Evolutionary conservation across 148 eudicot genomes (phyloP), one percentile per base, ranked within the genome.

Genomic region (Talinum fruticosum): DNA sequence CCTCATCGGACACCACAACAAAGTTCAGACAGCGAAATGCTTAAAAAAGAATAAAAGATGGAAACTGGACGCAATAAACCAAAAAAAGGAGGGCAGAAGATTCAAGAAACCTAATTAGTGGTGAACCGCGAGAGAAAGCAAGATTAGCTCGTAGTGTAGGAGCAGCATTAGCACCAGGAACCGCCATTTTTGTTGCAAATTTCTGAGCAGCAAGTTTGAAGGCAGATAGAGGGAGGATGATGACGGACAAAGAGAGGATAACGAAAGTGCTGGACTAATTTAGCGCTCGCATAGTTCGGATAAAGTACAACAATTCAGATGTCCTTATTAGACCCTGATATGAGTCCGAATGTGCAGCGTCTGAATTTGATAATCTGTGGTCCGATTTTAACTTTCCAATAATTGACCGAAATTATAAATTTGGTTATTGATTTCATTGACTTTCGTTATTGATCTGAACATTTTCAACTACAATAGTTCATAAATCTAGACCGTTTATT

Each of bases 51-150:
- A n/a, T 23, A 62, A 8, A 65, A 65, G 5, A 19, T 18, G 44
- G 14, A 35, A 67, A 66, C 14, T 35, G 47, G 38, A 33, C 34
- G 70, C 37, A 34, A 34, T 33, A 1, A 33, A 38, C 10, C 10
- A 28, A 37, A 75, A 15, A 59, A 2, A n/a, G 8, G 30, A 33
- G 34, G 26, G 38, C 33, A 19, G 54, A 57, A 67, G 66, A 53
- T 23, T 10, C 32, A 67, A 15, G 26, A 45, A 72, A 81, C 83
- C 73, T 66, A 35, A 70, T 6, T 6, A 34, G 59, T 37, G 49
- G 66, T 28, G 72, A 71, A 49, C 24, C 59, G 64, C 53, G 68
- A 7, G 53, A 10, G 30, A 49, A 41, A 49, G 73, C 1, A 10
- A 51, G 29, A 12, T 12, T 14, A 51, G 38, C 14, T 64, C 29